These are phyloP conservation scores for Excoecaria agallocha DNA, from an alignment of 345 rosid genomes.

Conservation along the genomic window DNA sequence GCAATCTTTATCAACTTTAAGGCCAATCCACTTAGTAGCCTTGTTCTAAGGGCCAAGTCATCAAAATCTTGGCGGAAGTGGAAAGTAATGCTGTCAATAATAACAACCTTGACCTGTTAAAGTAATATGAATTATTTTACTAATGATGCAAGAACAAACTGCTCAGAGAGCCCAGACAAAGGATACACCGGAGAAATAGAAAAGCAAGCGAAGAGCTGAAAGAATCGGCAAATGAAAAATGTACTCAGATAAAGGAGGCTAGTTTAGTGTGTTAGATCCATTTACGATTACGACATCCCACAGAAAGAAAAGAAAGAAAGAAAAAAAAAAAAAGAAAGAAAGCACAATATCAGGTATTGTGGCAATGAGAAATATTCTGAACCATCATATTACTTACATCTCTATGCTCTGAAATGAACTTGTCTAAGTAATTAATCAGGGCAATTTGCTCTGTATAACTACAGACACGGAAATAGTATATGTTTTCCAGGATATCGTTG, in stretches of 20 bases:
- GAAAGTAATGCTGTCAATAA: conserved; percentile 85
- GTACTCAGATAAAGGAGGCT: neutral
- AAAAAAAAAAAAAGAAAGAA: neutral
- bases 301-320: neutral
- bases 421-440: conserved; percentile 66
- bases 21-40: conserved; percentile 74
- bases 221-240: neutral
- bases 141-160: neutral
- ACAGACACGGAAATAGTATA: conserved; percentile 81
- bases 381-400: conserved; percentile 42
- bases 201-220: neutral
- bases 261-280: neutral
- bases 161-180: neutral
- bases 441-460: conserved; percentile 87
- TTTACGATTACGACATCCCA: neutral
- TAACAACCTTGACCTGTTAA: conserved; percentile 70
- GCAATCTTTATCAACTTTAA: conserved; percentile 89
- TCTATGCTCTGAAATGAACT: conserved; percentile 70
- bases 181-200: neutral
- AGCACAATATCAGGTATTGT: neutral
- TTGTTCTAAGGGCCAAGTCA: conserved; percentile 76
- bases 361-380: neutral
- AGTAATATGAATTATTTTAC: neutral
- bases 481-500: conserved; percentile 66
- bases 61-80: conserved; percentile 98